A percentile compares a stretch with the other conserved stretches of the same genome.
phyloP scores from a whole-genome alignment of 495 filamentous ascomycete species.

The Penicillium cataractarum region DNA sequence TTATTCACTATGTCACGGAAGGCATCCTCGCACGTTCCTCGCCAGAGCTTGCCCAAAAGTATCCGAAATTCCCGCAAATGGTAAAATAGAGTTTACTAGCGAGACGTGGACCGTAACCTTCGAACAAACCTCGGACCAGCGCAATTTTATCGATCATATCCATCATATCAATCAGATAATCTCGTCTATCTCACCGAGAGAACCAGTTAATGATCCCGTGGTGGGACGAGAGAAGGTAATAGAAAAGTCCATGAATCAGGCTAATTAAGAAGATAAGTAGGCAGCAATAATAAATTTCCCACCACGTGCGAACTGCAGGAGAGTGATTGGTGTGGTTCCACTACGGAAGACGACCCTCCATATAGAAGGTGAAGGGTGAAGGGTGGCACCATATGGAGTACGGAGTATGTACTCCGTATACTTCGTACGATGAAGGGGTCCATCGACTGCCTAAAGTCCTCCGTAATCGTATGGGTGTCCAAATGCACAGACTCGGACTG shows the following conservation, averaged over 20 bases:
- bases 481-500: neutral
- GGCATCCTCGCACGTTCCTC: neutral
- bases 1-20: neutral
- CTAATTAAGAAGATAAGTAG: no score
- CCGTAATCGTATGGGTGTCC: neutral
- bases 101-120: neutral
- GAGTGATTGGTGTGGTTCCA: neutral
- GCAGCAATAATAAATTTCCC: no score
- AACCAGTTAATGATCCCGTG: neutral
- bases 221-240: neutral
- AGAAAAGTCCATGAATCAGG: no score
- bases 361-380: neutral
- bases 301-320: neutral
- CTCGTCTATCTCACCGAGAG: neutral
- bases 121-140: conserved; percentile 1
- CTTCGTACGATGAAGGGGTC: neutral
- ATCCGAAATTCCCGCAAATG: neutral
- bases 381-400: neutral
- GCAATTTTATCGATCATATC: conserved; percentile 6
- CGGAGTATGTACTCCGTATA: no score
- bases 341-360: neutral
- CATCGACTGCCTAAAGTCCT: neutral
- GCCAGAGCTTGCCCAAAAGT: neutral
- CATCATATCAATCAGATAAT: conserved; percentile 27
- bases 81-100: neutral